Conservation (phyloP, 1,284 basidiomycete genomes). For the Naganishia sp. region DNA sequence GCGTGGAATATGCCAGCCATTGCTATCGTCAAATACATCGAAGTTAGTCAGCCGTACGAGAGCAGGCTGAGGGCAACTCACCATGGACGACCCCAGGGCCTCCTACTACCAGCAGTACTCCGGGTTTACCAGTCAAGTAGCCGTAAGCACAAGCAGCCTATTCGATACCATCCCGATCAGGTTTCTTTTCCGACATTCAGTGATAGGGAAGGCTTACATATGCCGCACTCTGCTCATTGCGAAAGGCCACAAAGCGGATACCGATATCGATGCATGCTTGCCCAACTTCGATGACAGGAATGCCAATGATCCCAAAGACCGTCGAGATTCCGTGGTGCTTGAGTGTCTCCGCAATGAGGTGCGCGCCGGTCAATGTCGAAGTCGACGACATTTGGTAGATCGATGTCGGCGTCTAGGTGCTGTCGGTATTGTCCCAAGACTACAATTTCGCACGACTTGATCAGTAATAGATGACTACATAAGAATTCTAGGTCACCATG, state of each 20-base stretch:
- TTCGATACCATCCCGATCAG: neutral
- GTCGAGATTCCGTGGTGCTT: conserved; percentile 32
- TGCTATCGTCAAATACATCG: conserved; percentile 7
- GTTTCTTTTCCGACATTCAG: too few species aligned
- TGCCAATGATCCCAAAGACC: conserved; percentile 38
- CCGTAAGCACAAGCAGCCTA: conserved; percentile 38
- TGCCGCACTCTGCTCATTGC: conserved; percentile 37
- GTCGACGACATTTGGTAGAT: neutral
- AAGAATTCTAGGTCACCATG: neutral
- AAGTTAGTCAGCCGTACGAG: neutral
- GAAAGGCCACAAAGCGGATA: conserved; percentile 36
- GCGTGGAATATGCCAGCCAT: conserved; percentile 36
- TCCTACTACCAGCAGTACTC: conserved; percentile 36
- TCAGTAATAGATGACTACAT: too few species aligned
- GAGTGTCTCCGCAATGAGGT: conserved; percentile 34
- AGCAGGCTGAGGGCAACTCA: neutral
- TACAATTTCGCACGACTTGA: too few species aligned
- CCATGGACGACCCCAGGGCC: conserved; percentile 39
- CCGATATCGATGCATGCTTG: conserved; percentile 38
- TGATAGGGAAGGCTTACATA: conserved; percentile 31
- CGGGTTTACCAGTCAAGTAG: conserved; percentile 36
- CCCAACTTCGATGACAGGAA: conserved; percentile 37
- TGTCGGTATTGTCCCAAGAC: too few species aligned
- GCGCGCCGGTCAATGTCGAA: conserved; percentile 18
- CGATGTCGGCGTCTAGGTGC: too few species aligned